Conservation (phyloP, 306 rosid species). For the Styphnolobium japonicum region DNA sequence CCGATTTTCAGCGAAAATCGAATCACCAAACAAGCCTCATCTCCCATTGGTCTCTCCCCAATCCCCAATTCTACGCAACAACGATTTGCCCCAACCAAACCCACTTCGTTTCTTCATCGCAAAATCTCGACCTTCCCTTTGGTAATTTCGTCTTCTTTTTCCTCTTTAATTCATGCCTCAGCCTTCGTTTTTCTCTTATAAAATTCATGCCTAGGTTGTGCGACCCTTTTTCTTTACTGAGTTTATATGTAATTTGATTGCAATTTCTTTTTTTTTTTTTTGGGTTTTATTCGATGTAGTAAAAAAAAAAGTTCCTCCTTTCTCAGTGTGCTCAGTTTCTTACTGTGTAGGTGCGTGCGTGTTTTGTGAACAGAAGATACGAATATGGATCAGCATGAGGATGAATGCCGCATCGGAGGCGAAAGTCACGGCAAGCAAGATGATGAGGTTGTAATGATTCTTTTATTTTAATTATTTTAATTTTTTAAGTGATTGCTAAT, state of each 20-base stretch:
- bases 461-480: too few species aligned
- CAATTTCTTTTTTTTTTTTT: background rate
- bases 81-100: background rate
- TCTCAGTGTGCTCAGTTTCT: background rate
- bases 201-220: background rate
- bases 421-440: constrained; percentile 76
- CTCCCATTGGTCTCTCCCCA: background rate
- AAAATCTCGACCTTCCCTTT: background rate
- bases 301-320: background rate
- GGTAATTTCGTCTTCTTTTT: constrained; percentile 17
- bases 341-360: background rate
- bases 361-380: background rate
- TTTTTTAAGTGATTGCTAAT: constrained; percentile 11
- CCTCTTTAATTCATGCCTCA: background rate
- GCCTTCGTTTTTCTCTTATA: background rate
- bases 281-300: background rate
- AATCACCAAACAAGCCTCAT: background rate
- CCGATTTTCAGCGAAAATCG: too few species aligned
- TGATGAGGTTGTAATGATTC: constrained; percentile 64
- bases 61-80: background rate
- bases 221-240: background rate
- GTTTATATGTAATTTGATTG: background rate
- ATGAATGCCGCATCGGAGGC: constrained; percentile 55
- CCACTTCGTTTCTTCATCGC: background rate
- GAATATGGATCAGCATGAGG: constrained; percentile 53